Evolutionary conservation across 2,329 filamentous ascomycete genomes (phyloP).

Genomic region (Neofusicoccum ribis): DNA sequence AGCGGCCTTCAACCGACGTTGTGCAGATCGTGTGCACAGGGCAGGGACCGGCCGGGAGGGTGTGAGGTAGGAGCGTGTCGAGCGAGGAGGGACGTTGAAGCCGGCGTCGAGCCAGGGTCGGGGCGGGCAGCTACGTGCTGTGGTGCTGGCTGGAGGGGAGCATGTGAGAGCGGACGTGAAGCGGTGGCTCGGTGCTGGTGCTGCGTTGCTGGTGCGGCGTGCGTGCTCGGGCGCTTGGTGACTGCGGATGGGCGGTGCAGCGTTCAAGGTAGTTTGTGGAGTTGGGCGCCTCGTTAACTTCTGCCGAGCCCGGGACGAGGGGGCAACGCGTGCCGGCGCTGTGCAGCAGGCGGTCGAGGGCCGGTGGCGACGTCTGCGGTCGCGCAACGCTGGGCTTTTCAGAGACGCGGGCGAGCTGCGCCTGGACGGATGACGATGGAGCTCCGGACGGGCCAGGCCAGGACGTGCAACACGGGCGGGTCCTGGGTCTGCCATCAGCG

Average conservation of each 20-base stretch:
- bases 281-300: constrained; percentile 13
- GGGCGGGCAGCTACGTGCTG: constrained; percentile 6
- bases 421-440: constrained; percentile 25
- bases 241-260: constrained; percentile 11
- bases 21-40: constrained; percentile 37
- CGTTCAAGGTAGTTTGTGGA: constrained; percentile 18
- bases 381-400: neutral
- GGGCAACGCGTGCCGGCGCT: constrained; percentile 13
- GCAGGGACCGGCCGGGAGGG: constrained; percentile 31
- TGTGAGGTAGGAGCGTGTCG: constrained; percentile 31
- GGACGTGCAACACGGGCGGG: constrained; percentile 19
- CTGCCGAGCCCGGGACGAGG: constrained; percentile 10
- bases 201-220: neutral
- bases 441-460: constrained; percentile 31
- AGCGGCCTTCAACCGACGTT: constrained; percentile 45
- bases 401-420: constrained; percentile 15
- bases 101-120: constrained; percentile 38
- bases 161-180: constrained; percentile 1
- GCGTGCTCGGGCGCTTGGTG: constrained; percentile 15
- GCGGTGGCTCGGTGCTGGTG: neutral
- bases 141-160: neutral
- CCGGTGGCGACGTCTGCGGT: neutral
- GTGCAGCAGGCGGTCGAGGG: neutral
- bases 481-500: constrained; percentile 10
- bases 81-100: constrained; percentile 32